Evolutionary conservation across 2,329 filamentous ascomycete species (phyloP), one percentile per base, ranked within the genome.

Genomic region (Penicillium oxalicum): DNA sequence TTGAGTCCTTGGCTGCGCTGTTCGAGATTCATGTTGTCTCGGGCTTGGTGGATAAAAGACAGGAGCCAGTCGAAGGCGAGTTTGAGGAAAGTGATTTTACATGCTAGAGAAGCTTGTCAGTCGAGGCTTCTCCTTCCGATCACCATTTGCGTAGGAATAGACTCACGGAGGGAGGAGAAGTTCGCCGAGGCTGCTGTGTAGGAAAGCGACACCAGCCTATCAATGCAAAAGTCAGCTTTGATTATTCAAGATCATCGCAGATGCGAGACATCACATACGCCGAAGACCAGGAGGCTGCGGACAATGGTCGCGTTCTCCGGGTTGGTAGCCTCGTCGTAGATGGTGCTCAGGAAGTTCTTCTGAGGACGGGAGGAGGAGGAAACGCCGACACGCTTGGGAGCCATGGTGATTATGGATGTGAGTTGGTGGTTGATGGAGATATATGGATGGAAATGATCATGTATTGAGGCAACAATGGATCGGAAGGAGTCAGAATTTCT

Each of bases 271-370:
- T 26, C 5, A 74, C 83, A 65, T 76, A 87, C 83, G 48, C 82
- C 83, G 63, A 87, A 87, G 60, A 86, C 67, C 55, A 80, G 75
- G 57, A 87, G 71, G 64, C 83, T 86, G 60, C 81, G 78, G 51
- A 87, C 83, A 48, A 87, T 78, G 48, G 82, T 78, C 42, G 81
- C 77, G 69, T 88, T 87, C 64, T 88, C 84, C 32, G 83, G 69
- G 27, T 79, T 78, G 47, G 82, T 86, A 62, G 87, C 62, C 56
- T 80, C 74, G 52, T 78, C 75, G 69, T 86, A 87, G 56, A 79
- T 75, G 49, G 74, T 74, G 59, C 73, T 73, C 56, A 86, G 58
- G 67, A 80, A 76, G 54, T 83, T 78, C 60, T 70, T 66, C 57
- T 66, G 65, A 49, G 63, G 65, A 43, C 65, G 62, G 44, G 58